These are phyloP conservation scores for Metarhizium brunneum DNA, from an alignment of 2,329 filamentous ascomycete genomes.

Conservation along the genomic window DNA sequence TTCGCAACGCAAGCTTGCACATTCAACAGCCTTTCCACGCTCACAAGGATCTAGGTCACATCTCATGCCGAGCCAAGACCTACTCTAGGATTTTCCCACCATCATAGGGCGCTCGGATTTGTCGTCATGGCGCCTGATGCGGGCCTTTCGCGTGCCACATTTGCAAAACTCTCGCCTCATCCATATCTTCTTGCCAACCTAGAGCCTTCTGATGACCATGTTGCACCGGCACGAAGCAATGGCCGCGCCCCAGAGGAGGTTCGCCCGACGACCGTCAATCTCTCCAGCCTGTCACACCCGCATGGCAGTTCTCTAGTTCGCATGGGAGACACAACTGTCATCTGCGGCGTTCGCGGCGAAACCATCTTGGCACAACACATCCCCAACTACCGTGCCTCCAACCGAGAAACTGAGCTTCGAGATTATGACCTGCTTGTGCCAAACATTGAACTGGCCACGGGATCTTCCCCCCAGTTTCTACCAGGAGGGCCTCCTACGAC, in stretches of 20 bases:
- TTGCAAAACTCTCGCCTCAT: conserved; percentile 82
- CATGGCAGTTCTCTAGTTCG: conserved; percentile 86
- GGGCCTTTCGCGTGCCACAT: conserved; percentile 55
- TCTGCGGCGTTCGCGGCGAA: conserved; percentile 85
- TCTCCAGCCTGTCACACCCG: conserved; percentile 76
- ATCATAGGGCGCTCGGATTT: background rate
- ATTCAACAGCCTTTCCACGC: background rate
- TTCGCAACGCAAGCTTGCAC: background rate
- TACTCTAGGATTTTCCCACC: background rate
- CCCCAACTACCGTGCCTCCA: conserved; percentile 48
- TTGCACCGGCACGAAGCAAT: conserved; percentile 62
- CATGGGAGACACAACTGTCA: conserved; percentile 83
- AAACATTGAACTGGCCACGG: conserved; percentile 87
- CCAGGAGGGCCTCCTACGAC: conserved; percentile 74
- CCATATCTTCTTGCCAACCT: conserved; percentile 88
- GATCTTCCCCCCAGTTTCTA: conserved; percentile 76
- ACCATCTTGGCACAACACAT: conserved; percentile 69
- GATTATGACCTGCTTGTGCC: conserved; percentile 74
- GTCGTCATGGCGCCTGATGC: conserved; percentile 20
- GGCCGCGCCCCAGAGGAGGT: conserved; percentile 63
- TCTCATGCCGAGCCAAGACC: background rate
- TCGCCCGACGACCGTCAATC: conserved; percentile 67
- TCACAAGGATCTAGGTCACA: background rate
- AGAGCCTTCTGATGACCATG: conserved; percentile 42
- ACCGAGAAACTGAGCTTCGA: conserved; percentile 37